phyloP scores from a whole-genome alignment of 768 basidiomycete genomes.

The Suillus lakei region DNA sequence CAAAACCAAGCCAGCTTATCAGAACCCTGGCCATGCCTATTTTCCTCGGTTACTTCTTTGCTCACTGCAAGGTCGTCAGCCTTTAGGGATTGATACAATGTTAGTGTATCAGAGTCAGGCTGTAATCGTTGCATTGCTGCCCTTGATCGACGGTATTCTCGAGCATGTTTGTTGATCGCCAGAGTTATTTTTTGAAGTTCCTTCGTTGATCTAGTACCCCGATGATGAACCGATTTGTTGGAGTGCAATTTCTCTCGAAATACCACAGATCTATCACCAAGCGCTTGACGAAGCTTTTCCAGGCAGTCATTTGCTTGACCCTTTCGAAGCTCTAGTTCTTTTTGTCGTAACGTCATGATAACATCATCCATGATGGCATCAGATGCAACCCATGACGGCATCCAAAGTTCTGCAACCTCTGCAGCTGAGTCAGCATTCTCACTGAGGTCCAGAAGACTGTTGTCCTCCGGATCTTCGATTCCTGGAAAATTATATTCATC shows the following conservation, averaged over 20 bases:
- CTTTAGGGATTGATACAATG: constrained; percentile 1
- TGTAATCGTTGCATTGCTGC: not conserved
- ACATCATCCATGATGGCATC: not conserved
- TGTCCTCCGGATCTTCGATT: not conserved
- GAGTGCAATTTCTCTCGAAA: constrained; percentile 10
- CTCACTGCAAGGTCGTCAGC: constrained; percentile 9
- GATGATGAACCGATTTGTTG: not conserved
- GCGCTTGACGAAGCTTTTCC: constrained; percentile 6
- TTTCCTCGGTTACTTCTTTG: constrained; percentile 16
- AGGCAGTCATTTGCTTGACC: constrained; percentile 14
- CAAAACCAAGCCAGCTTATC: constrained; percentile 13
- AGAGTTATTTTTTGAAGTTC: not conserved
- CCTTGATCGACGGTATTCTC: not conserved
- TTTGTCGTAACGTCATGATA: not conserved
- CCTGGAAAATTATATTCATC: not conserved
- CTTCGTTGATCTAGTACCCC: constrained; percentile 7
- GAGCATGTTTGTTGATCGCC: constrained; percentile 7
- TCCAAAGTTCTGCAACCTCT: constrained; percentile 5
- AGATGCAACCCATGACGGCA: constrained; percentile 7
- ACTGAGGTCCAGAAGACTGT: not conserved
- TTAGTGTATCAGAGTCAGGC: not conserved
- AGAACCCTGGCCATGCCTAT: constrained; percentile 11
- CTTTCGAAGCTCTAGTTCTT: constrained; percentile 10
- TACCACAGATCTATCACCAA: constrained; percentile 10
- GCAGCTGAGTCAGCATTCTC: not conserved